phyloP scores from a whole-genome alignment of 805 yeast genomes.

The Lipomyces mesembrius region DNA sequence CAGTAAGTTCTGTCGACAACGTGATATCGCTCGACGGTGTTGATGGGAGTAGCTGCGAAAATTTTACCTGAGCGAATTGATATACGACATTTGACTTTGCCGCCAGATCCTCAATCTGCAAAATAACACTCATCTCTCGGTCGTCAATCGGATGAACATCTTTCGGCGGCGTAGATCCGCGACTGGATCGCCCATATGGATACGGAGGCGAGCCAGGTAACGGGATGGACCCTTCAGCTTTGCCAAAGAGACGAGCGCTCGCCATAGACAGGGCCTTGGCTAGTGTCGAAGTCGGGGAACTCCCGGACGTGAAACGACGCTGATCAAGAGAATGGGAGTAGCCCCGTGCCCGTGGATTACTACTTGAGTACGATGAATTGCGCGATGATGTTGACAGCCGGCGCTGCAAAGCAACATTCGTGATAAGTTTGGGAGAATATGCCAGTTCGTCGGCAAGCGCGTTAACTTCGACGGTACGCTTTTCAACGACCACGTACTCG shows the following conservation, averaged over 20 bases:
- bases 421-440: slow-evolving; percentile 25
- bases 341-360: slow-evolving; percentile 1
- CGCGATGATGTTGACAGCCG: slow-evolving; percentile 26
- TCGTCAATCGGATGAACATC: slow-evolving; percentile 27
- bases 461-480: slow-evolving; percentile 91
- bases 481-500: slow-evolving; percentile 94
- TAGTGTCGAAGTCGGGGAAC: slow-evolving; percentile 80
- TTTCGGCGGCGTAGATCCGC: slow-evolving; percentile 20
- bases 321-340: slow-evolving; percentile 6
- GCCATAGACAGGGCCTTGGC: slow-evolving; percentile 87
- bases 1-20: slow-evolving; percentile 41
- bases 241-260: slow-evolving; percentile 82
- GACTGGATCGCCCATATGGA: slow-evolving; percentile 2
- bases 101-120: slow-evolving; percentile 53
- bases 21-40: slow-evolving; percentile 46
- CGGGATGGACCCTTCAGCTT: slow-evolving; percentile 12
- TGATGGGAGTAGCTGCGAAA: slow-evolving; percentile 78
- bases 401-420: slow-evolving; percentile 17
- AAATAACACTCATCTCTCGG: slow-evolving; percentile 22
- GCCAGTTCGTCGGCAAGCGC: slow-evolving; percentile 93
- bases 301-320: slow-evolving; percentile 43
- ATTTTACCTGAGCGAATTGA: slow-evolving; percentile 88
- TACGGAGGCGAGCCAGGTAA: slow-evolving; percentile 6
- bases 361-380: slow-evolving; percentile 6
- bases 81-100: slow-evolving; percentile 90